Evolutionary conservation across 2,329 filamentous ascomycete species (phyloP), one percentile per base, ranked within the genome.

Genomic region (Ophiostoma montium): DNA sequence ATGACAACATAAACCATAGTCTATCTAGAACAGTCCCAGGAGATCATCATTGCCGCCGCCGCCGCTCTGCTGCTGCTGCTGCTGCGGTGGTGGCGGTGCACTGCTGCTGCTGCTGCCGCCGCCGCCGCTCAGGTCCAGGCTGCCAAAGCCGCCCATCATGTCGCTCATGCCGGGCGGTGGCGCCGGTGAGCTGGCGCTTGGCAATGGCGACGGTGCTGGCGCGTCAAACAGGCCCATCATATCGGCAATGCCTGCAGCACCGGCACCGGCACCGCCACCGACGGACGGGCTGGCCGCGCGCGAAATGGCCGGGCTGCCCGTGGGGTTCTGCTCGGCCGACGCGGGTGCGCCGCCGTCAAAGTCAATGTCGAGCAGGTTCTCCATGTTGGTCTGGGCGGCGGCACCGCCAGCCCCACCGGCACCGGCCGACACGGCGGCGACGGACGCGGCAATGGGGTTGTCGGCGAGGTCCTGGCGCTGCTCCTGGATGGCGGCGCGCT

Each of bases 401-500:
- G 71, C 56, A 8, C 60, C 56, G 3, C 60, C 65, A 30, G 76
- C 67, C 49, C 74, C 75, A 50, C 80, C 50, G 5, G 32, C 80
- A 0, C 80, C 80, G 1, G 80, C 76, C 4, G 79, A 79, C 0
- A 75, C 76, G 0, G 79, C 82, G 0, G 82, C 81, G 0, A 27
- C 80, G 81, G 1, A 85, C 0, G 88, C 90, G 0, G 90, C 90
- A 57, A 96, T 86, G 1, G 92, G 90, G 63, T 96, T 95, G 58
- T 96, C 92, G 54, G 81, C 84, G 1, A 86, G 86, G 59, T 95
- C 87, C 66, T 96, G 81, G 55, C 85, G 78, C 70, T 95, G 88
- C 69, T 98, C 92, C 70, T 95, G 89, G 62, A 98, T 95, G 53
- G 92, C 92, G 46, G 90, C 90, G 57, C 84, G 83, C 66, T 96